A percentile compares a stretch with the other conserved stretches of the same genome.
These are phyloP conservation scores for Vicia faba DNA, from an alignment of 306 rosid genomes.

Conservation along the genomic window DNA sequence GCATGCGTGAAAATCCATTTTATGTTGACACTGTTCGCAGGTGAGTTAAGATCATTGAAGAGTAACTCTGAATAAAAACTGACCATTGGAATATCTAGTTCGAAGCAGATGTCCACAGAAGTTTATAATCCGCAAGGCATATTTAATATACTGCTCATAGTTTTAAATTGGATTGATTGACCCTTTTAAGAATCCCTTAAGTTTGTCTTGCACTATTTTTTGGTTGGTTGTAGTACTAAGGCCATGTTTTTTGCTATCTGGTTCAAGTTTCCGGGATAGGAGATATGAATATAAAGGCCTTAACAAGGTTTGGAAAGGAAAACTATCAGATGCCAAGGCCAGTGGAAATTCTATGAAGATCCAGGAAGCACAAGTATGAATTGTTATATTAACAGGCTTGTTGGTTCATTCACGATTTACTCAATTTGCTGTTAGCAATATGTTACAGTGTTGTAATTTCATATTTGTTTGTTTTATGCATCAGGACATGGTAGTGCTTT, in stretches of 20 bases:
- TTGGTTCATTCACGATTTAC: slow-evolving; percentile 33
- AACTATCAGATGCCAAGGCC: slow-evolving; percentile 86
- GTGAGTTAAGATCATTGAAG: slow-evolving; percentile 48
- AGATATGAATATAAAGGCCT: slow-evolving; percentile 98
- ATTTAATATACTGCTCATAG: slow-evolving; percentile 25
- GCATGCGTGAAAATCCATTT: slow-evolving; percentile 99
- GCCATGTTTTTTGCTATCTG: slow-evolving; percentile 37
- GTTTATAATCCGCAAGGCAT: slow-evolving; percentile 20
- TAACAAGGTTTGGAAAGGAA: slow-evolving; percentile 97
- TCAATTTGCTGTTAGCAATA: slow-evolving; percentile 29
- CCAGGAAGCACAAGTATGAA: slow-evolving; percentile 95
- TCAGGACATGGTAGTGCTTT: slow-evolving; percentile 96
- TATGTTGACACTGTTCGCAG: slow-evolving; percentile 98
- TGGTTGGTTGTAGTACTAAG: slow-evolving; percentile 38
- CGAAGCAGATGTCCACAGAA: slow-evolving; percentile 18
- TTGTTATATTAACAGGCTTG: slow-evolving; percentile 39
- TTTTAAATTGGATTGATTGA: slow-evolving; percentile 7
- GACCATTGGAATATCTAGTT: slow-evolving; percentile 24
- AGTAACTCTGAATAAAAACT: slow-evolving; percentile 24
- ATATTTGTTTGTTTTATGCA: slow-evolving; percentile 39
- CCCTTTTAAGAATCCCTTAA: slow-evolving; percentile 20
- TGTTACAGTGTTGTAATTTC: slow-evolving; percentile 9
- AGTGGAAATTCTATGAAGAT: slow-evolving; percentile 81
- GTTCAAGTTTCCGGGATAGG: slow-evolving; percentile 92
- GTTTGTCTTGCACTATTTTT: slow-evolving; percentile 10